Base-by-base conservation (phyloP, 768 basidiomycete genomes). In the Leccinum truebloodii region DNA sequence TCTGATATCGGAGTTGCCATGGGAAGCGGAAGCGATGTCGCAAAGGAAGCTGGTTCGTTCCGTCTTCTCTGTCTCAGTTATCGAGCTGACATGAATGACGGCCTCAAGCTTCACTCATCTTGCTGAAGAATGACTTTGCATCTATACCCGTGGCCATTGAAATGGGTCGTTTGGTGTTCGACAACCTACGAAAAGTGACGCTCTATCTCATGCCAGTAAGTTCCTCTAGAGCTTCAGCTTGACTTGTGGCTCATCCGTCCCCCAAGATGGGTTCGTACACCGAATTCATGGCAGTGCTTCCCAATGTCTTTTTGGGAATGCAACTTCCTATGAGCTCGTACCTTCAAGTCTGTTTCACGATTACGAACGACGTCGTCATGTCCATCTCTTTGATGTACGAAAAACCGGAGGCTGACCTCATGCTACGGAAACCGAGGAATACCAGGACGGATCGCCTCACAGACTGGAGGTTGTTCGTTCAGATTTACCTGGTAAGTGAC, bases 261-360 rank as follows among this genome's bases (percentile, higher is more conserved):
- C 65, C 39, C 39, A 41, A 80, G 73, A 79, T 80, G 28, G 82
- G 83, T 44, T 80, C 79, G 12, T 87, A 85, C 72, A 77, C 83
- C 6, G 84, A 87, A 64, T 80, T 85, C 63, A 80, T 84, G 76
- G 77, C 83, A 3, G 82, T 88, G 59, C 68, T 86, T 9, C 58
- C 80, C 35, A 85, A 84, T 62, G 82, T 84, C n/a, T 74, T 85
- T 61, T 67, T 85, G 24, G 86, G 86, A 52, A 81, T 87, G 68
- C 86, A 85, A 26, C 73, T 85, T n/a, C 76, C 83, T 12, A 77
- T 87, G 51, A 80, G 77, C 54, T 79, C 82, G 0, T 81, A 80
- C 61, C 75, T 85, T 13, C 84, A 86, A 66, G 77, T 80, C 63
- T 77, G 83, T 69, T 83, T 83, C 69, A 84, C 79, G 55, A 81